phyloP scores from a whole-genome alignment of 768 basidiomycete species.

The Phallus indusiatus region DNA sequence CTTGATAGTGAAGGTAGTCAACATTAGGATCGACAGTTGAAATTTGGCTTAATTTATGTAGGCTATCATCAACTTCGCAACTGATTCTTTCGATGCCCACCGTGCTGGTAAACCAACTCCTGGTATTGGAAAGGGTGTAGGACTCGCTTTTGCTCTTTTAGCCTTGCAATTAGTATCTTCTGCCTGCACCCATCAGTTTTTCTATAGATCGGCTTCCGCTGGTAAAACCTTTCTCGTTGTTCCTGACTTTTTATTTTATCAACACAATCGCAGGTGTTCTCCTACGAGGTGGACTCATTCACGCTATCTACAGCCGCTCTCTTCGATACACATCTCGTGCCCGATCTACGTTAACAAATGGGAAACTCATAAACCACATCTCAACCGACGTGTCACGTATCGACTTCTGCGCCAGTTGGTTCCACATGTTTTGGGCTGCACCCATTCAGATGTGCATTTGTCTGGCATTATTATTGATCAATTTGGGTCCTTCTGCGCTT shows the following conservation, averaged over 20 bases:
- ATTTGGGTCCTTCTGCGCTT: slow-evolving; percentile 54
- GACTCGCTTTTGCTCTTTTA: slow-evolving; percentile 62
- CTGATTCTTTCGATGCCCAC: slow-evolving; percentile 45
- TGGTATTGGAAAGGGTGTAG: slow-evolving; percentile 52
- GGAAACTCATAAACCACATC: slow-evolving; percentile 88
- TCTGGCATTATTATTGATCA: slow-evolving; percentile 60
- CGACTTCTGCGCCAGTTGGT: slow-evolving; percentile 76
- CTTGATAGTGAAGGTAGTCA: slow-evolving; percentile 63
- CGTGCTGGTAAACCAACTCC: slow-evolving; percentile 23
- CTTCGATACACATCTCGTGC: slow-evolving; percentile 70
- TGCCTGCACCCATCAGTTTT: slow-evolving; percentile 70
- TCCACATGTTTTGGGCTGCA: slow-evolving; percentile 72
- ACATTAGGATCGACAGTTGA: not conserved
- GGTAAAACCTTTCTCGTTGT: not conserved
- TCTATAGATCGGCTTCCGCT: slow-evolving; percentile 61
- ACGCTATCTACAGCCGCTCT: slow-evolving; percentile 73
- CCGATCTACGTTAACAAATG: slow-evolving; percentile 73
- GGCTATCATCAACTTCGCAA: slow-evolving; percentile 65
- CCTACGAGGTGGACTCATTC: slow-evolving; percentile 75
- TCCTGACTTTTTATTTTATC: not conserved
- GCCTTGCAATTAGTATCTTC: slow-evolving; percentile 58
- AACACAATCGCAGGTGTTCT: slow-evolving; percentile 48
- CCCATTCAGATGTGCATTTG: slow-evolving; percentile 74
- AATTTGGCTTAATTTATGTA: slow-evolving; percentile 16
- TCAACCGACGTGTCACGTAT: slow-evolving; percentile 87